Base-by-base conservation (phyloP, 2,329 filamentous ascomycete genomes). In the Colletotrichum sp. region DNA sequence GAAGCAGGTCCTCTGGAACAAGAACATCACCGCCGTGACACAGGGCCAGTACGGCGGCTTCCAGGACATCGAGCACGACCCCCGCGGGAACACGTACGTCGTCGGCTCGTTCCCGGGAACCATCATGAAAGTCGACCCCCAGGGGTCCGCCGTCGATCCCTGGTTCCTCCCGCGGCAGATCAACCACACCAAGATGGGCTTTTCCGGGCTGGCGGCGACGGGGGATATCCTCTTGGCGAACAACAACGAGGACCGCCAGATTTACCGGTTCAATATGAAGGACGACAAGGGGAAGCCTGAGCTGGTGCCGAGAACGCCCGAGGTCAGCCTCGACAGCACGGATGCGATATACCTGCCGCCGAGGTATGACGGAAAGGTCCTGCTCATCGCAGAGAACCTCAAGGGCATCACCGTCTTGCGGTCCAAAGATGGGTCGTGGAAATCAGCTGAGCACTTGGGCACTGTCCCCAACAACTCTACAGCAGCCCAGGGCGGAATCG, bases 341-440 rank as follows among this genome's bases (percentile, higher is more conserved):
- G 82, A 86, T 71, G 83, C 81, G 9, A 79, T 84, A 3, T 82
- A 83, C 44, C 70, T 86, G 32, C 84, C 84, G 8, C 77, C 80
- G 0, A 79, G 78, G 22, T 86, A 84, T 72, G 78, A 77, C 7
- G 80, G 81, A n/a, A 83, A 72, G 6, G 81, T 87, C 4, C 73
- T 86, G 8, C 78, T 87, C 9, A 80, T 84, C 0, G 75, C 84
- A 1, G 81, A 82, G 72, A 79, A 83, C 28, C 63, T 34, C 5
- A 68, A 77, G 5, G 85, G 86, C 2, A 81, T 83, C 15, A 81
- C 83, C 27, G 85, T 87, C 22, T 70, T 87, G 19, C 77, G 81
- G 15, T 85, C 84, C 3, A 74, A 77, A n/a, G 82, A 86, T 39
- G 80, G 77, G 8, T 78, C 74, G 25, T 87, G 85, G 85, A 77